Evolutionary conservation across 305 asterid species (phyloP).

Genomic region (Fraxinus angustifolia): DNA sequence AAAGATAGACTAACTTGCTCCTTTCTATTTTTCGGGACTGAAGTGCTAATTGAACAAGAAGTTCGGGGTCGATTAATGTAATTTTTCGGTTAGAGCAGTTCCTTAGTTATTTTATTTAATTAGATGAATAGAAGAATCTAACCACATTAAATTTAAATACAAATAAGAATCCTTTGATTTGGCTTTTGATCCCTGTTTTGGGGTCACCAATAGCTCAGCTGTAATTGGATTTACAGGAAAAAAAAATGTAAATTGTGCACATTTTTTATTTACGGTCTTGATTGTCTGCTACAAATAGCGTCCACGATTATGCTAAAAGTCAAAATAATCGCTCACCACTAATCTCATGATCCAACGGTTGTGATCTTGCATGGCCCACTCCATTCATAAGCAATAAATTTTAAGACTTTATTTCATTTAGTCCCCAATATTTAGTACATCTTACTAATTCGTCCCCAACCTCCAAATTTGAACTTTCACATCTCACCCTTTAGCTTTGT

Average conservation of each 20-base stretch:
- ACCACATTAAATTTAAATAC: not conserved
- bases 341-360: not conserved
- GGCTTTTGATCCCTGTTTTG: not conserved
- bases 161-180: not conserved
- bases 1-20: not conserved
- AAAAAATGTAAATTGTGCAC: not conserved
- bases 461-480: not conserved
- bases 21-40: not conserved
- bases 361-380: not conserved
- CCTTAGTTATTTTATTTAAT: no score
- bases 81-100: not conserved
- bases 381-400: not conserved
- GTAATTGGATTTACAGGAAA: not conserved
- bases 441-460: not conserved
- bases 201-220: not conserved
- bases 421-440: not conserved
- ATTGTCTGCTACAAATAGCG: constrained; percentile 18
- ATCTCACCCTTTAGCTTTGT: not conserved
- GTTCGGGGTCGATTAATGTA: not conserved
- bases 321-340: not conserved
- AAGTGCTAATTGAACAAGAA: not conserved
- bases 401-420: not conserved
- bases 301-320: not conserved
- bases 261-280: constrained; percentile 8
- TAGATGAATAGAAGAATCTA: not conserved